These are phyloP conservation scores for Calocera cornea DNA, from an alignment of 768 basidiomycete genomes.

Conservation along the genomic window DNA sequence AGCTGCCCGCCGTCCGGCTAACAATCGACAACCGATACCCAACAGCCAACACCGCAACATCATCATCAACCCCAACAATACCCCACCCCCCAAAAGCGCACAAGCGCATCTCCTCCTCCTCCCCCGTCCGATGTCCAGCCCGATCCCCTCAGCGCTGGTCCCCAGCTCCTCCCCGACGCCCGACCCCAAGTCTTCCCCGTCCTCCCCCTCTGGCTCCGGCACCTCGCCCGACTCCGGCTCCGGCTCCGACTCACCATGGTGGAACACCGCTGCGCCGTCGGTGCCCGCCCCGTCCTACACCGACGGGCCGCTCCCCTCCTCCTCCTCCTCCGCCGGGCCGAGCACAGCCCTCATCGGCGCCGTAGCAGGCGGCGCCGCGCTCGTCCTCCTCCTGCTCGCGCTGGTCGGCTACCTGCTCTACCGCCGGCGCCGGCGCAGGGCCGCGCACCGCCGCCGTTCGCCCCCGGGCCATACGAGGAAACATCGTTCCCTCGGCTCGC, in stretches of 20 bases:
- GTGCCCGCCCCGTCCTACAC: neutral
- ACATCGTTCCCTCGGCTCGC: neutral
- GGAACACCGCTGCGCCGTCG: neutral
- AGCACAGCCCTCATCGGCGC: neutral
- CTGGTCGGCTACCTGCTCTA: neutral
- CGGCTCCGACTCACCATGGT: neutral
- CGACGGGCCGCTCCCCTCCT: neutral
- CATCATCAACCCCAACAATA: too few species aligned
- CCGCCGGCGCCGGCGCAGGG: neutral
- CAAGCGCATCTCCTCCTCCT: too few species aligned
- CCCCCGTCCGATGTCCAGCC: too few species aligned
- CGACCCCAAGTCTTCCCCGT: too few species aligned
- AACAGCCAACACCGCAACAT: too few species aligned
- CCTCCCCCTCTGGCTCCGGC: too few species aligned
- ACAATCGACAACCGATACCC: too few species aligned
- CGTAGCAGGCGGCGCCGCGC: neutral
- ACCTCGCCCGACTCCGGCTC: neutral
- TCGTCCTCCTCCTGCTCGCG: constrained; percentile 3
- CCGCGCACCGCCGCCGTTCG: neutral
- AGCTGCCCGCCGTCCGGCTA: too few species aligned
- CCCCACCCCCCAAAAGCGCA: too few species aligned
- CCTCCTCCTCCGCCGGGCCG: neutral
- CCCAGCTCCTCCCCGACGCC: too few species aligned
- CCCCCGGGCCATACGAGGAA: neutral
- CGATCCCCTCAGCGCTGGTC: too few species aligned